Evolutionary conservation across 495 filamentous ascomycete genomes (phyloP), one percentile per base, ranked within the genome.

Genomic region (Penicillium malachiteum): DNA sequence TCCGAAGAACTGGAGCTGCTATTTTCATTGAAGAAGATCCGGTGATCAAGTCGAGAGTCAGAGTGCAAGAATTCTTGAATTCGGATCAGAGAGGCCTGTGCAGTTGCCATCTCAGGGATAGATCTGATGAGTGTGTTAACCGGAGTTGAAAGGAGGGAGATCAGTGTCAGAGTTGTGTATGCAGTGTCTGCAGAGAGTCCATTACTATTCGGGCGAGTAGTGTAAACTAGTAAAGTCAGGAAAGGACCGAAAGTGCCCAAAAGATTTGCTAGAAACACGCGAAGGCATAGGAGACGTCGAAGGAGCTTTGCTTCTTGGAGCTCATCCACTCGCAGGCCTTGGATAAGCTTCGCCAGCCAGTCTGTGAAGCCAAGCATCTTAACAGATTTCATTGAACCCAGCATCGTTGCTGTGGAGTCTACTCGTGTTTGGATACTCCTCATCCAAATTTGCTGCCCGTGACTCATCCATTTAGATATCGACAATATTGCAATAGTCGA

Each of bases 361-460:
- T 67, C 58, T n/a, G 73, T 72, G 1, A 85, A 57, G 3, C 81
- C 84, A 3, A 76, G 66, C 77, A 83, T 80, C 54, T 84, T 85
- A 16, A 84, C 60, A 32, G 72, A 70, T 53, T 84, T 84, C 56
- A 83, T 78, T 0, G 76, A 71, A 10, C 74, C 63, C 7, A 86
- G 59, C 62, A 80, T 72, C 1, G 70, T 54, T 13, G 69, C 69
- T 3, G 78, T 83, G 26, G 71, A 68, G 34, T 73, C 69, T 30
- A 85, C 76, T 10, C 80, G 76, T 52, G 64, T 71, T 51, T 82
- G 71, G 1, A 80, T 81, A 13, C 74, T 72, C 42, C 49, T 40
- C 50, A 57, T 58, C 56, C 40, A 66, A 48, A 38, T 71, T 71
- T 6, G 67, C 71, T 13, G 62, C 5, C 37, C 49, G 7, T 5